These are phyloP conservation scores for Musa schizocarpa DNA, from an alignment of 176 grass and related monocot species.

Conservation along the genomic window DNA sequence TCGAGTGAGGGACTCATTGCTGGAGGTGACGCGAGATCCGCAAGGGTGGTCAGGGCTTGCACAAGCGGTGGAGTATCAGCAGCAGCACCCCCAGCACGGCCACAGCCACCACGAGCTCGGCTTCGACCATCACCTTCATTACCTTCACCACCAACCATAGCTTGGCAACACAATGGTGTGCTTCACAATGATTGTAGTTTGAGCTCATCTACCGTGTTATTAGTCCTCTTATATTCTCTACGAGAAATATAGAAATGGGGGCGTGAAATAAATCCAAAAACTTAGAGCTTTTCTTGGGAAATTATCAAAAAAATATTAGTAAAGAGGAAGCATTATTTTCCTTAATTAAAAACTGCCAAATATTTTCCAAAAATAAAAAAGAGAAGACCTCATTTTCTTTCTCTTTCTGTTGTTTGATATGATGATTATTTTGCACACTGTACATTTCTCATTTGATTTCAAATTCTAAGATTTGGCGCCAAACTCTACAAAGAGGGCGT, in stretches of 20 bases:
- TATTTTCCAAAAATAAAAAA: too few species aligned
- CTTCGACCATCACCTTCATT: neutral
- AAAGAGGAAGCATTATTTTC: too few species aligned
- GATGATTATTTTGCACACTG: neutral
- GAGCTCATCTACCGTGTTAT: neutral
- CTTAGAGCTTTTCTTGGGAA: too few species aligned
- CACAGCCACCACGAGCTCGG: too few species aligned
- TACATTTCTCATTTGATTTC: neutral
- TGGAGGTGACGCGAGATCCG: constrained; percentile 65
- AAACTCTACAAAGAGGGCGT: constrained; percentile 7
- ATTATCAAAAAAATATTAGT: too few species aligned
- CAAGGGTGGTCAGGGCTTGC: constrained; percentile 26
- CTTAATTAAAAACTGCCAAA: too few species aligned
- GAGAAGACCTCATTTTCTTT: too few species aligned
- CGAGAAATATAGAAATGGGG: too few species aligned
- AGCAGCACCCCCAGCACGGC: too few species aligned
- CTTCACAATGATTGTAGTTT: neutral
- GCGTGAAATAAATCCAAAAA: too few species aligned
- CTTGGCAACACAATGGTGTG: too few species aligned
- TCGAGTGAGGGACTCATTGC: constrained; percentile 65
- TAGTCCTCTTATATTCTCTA: neutral
- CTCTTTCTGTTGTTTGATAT: too few species aligned
- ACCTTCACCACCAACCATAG: neutral
- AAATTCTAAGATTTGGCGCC: neutral
- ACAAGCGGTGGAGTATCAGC: neutral